Base-by-base conservation (phyloP, 768 basidiomycete genomes). In the Boletus sp. region DNA sequence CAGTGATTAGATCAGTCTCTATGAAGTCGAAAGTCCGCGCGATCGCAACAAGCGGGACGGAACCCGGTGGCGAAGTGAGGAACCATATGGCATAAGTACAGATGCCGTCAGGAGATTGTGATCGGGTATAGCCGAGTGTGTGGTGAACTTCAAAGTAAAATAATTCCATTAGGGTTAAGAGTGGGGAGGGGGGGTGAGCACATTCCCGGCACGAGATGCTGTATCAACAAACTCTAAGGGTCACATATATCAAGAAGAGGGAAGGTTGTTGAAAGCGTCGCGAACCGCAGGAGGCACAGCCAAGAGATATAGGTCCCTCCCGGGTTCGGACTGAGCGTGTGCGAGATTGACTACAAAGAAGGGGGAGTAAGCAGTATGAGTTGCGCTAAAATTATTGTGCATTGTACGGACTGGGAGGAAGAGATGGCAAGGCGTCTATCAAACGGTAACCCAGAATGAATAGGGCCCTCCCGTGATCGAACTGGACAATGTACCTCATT, bases 401-500 rank as follows among this genome's bases (percentile, higher is more conserved):
- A 53, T 18, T 58, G 47, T 52, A 50, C 17, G 20, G 55, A 50
- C 17, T 60, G 52, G 59, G 57, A 32, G 28, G 51, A 41, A 44
- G 33, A 49, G 44, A 44, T 30, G 24, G 55, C 39, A 47, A 41
- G 55, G 58, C 50, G 64, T 54, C 59, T 63, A 60, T 69, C 58
- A 60, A 37, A 50, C 60, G 40, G 57, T 60, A 47, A 49, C 51
- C 51, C 61, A 63, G 61, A 58, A 59, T 45, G 64, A 58, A 45
- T 1, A 20, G 30, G 46, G 30, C 40, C n/a, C n/a, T 54, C 29
- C 46, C 35, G 64, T 62, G 67, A 65, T 63, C 58, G 57, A 68
- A 64, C 17, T 57, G 60, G 49, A 59, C 72, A 64, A 71, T 67
- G 70, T 71, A 71, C 71, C 71, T 71, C 67, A 60, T 41, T 61